phyloP scores from a whole-genome alignment of 192 early-diverging fungal species.

The Coemansia sp. region DNA sequence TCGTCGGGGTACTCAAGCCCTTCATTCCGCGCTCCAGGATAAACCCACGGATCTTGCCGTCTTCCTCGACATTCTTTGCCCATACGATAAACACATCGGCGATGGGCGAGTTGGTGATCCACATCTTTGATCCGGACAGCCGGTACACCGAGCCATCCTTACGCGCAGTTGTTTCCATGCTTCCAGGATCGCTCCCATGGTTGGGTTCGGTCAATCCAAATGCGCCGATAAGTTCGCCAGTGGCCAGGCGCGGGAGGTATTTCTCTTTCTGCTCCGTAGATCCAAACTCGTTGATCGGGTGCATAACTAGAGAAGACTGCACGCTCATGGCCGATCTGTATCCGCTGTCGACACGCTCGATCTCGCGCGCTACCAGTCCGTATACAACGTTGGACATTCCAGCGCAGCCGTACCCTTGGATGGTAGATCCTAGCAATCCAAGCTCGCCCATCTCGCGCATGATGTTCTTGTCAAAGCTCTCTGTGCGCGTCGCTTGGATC shows the following conservation, averaged over 20 bases:
- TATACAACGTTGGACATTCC: conserved; percentile 97
- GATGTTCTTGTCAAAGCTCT: conserved; percentile 89
- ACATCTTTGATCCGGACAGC: conserved; percentile 92
- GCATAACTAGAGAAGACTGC: conserved; percentile 98
- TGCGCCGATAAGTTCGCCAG: conserved; percentile 83
- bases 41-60: conserved; percentile 90
- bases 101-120: conserved; percentile 99
- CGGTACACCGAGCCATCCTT: conserved; percentile 72
- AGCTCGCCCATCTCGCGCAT: conserved; percentile 92
- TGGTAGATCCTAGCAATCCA: conserved; percentile 91
- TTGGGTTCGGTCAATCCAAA: conserved; percentile 99
- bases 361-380: conserved; percentile 94
- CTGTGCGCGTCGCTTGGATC: conserved; percentile 80
- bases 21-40: conserved; percentile 96
- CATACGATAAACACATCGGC: conserved; percentile 97
- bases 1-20: conserved; percentile 84
- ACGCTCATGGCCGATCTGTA: conserved; percentile 98
- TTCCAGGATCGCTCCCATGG: conserved; percentile 91
- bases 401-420: conserved; percentile 95
- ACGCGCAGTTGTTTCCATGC: conserved; percentile 92
- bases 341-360: conserved; percentile 95
- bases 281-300: conserved; percentile 96
- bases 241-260: conserved; percentile 87
- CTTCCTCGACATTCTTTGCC: conserved; percentile 81
- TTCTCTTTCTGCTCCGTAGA: conserved; percentile 86